These are phyloP conservation scores for Alternaria arborescens DNA, from an alignment of 2,329 filamentous ascomycete genomes.

Conservation along the genomic window DNA sequence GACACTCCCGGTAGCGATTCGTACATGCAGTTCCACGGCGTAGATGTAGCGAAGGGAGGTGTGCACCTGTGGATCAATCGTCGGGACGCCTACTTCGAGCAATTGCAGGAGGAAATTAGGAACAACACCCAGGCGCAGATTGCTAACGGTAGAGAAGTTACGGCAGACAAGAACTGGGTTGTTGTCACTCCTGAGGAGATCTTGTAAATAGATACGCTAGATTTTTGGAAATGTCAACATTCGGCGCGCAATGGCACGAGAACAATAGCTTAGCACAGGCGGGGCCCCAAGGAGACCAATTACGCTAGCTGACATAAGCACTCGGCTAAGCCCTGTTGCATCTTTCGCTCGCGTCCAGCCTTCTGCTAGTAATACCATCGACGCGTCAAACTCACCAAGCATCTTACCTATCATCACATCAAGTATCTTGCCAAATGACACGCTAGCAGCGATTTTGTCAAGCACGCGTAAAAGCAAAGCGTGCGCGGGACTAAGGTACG, in stretches of 20 bases:
- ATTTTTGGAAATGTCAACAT: not conserved
- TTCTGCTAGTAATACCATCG: not conserved
- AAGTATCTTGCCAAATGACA: not conserved
- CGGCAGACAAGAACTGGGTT: slow-evolving; percentile 44
- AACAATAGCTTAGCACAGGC: not conserved
- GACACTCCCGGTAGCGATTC: slow-evolving; percentile 44
- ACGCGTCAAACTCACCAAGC: slow-evolving; percentile 4
- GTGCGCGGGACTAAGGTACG: slow-evolving; percentile 1
- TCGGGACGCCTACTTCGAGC: slow-evolving; percentile 27
- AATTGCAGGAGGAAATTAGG: slow-evolving; percentile 32
- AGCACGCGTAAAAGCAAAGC: not conserved
- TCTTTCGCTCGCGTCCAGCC: not conserved
- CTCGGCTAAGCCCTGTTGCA: slow-evolving; percentile 6
- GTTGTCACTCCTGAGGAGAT: slow-evolving; percentile 41
- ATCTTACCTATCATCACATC: not conserved
- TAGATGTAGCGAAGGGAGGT: slow-evolving; percentile 39
- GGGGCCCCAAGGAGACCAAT: not conserved
- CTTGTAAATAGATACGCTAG: slow-evolving; percentile 16
- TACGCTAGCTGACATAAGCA: slow-evolving; percentile 14
- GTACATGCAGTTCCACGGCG: slow-evolving; percentile 45
- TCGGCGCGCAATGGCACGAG: not conserved
- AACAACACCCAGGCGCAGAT: slow-evolving; percentile 35
- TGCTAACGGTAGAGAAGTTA: slow-evolving; percentile 39
- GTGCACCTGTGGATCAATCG: slow-evolving; percentile 44
- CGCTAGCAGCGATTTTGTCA: not conserved